phyloP scores from a whole-genome alignment of 495 filamentous ascomycete genomes.

The Aspergillus nanangensis region DNA sequence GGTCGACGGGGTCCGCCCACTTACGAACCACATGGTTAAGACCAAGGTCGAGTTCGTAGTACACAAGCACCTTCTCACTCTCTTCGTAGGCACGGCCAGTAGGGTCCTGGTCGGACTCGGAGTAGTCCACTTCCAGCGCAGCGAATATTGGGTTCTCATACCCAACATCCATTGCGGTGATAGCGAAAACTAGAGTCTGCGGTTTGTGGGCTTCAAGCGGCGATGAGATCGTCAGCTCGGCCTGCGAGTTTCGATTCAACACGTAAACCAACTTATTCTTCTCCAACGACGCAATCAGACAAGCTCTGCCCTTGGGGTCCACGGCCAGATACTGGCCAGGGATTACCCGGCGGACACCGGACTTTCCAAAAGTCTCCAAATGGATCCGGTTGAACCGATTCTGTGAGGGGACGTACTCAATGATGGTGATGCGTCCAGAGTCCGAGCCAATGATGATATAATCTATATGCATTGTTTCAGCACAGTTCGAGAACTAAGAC shows the following conservation, averaged over 20 bases:
- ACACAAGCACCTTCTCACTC: conserved; percentile 85
- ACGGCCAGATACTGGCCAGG: conserved; percentile 93
- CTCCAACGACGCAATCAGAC: conserved; percentile 87
- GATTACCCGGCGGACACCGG: conserved; percentile 88
- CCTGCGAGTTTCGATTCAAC: conserved; percentile 90
- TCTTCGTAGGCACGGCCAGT: conserved; percentile 77
- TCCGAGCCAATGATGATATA: conserved; percentile 95
- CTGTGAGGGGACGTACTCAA: conserved; percentile 84
- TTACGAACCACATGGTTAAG: conserved; percentile 95
- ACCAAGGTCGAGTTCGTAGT: conserved; percentile 95
- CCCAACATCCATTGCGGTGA: conserved; percentile 85
- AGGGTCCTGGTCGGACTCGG: conserved; percentile 85
- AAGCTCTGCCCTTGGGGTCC: conserved; percentile 93
- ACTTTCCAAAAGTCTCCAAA: conserved; percentile 96
- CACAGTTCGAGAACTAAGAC: conserved; percentile 33
- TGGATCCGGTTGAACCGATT: conserved; percentile 88
- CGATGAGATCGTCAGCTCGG: conserved; percentile 92
- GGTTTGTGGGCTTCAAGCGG: conserved; percentile 96
- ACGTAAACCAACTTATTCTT: conserved; percentile 99
- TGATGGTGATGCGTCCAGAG: conserved; percentile 87
- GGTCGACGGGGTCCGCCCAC: conserved; percentile 91
- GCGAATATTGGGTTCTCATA: conserved; percentile 98
- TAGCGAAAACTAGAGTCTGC: conserved; percentile 84
- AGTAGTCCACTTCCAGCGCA: conserved; percentile 88
- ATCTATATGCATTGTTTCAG: conserved; percentile 70